Percentiles rank a stretch among this genome's conserved stretches.
Evolutionary conservation across 768 basidiomycete species (phyloP).

Genomic region (Tulasnella sp.): DNA sequence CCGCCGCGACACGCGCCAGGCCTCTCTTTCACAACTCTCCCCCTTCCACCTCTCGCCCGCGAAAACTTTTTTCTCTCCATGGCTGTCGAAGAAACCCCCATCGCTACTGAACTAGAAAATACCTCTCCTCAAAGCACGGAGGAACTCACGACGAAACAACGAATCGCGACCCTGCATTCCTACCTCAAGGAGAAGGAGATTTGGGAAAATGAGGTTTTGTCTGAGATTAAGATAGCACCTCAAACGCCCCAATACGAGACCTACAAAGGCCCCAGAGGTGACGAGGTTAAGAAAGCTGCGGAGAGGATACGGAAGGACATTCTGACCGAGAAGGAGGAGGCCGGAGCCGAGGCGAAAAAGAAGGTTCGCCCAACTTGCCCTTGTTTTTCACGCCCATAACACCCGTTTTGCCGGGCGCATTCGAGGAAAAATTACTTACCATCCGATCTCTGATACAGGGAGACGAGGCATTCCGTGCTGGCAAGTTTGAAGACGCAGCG

Average conservation of each 20-base stretch:
- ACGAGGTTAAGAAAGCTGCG: not conserved
- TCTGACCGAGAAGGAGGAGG: not conserved
- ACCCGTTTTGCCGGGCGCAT: not conserved
- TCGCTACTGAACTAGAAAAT: not conserved
- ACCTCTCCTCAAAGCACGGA: not conserved
- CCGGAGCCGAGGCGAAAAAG: not conserved
- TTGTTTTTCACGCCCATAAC: not conserved
- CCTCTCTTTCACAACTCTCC: not conserved
- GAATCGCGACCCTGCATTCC: not conserved
- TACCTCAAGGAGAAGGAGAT: not conserved
- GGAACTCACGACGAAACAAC: not conserved
- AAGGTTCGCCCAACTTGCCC: not conserved
- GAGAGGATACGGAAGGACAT: not conserved
- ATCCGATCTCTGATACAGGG: not conserved
- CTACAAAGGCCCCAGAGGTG: not conserved
- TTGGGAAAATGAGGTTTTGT: not conserved
- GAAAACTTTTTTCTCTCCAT: not conserved
- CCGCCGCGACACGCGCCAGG: not conserved
- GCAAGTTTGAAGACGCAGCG: not conserved
- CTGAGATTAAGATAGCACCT: not conserved
- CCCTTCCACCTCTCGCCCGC: not conserved
- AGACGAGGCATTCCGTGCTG: not conserved
- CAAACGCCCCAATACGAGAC: conserved; percentile 1
- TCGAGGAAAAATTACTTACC: not conserved
- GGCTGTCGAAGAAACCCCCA: not conserved